Conservation (phyloP, 768 basidiomycete genomes). For the Tylopilus plumbeoviolaceoides region DNA sequence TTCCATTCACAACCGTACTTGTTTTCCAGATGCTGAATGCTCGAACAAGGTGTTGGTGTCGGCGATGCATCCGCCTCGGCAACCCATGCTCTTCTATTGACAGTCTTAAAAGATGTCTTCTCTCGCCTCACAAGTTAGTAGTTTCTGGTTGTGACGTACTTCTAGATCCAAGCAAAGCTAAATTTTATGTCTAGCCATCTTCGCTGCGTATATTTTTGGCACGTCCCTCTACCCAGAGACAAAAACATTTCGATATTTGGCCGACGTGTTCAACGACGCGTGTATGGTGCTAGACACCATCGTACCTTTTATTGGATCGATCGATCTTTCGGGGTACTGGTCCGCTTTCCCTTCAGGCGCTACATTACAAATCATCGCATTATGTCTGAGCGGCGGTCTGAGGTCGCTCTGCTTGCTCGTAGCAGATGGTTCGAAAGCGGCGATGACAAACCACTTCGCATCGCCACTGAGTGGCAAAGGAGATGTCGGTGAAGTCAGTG, state of each 20-base stretch:
- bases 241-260: constrained; percentile 64
- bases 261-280: constrained; percentile 62
- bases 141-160: background rate
- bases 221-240: constrained; percentile 66
- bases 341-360: constrained; percentile 29
- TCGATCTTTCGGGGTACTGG: constrained; percentile 28
- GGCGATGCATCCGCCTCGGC: constrained; percentile 63
- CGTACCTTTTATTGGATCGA: constrained; percentile 48
- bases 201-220: constrained; percentile 58
- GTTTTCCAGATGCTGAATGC: background rate
- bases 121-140: constrained; percentile 59
- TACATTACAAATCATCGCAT: constrained; percentile 40
- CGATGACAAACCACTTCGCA: constrained; percentile 64
- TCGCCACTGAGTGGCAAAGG: constrained; percentile 47
- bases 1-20: background rate
- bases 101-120: constrained; percentile 61
- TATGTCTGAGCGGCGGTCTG: constrained; percentile 58
- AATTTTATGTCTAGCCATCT: constrained; percentile 45
- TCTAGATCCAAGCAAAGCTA: background rate
- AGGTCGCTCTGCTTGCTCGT: constrained; percentile 59
- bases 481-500: constrained; percentile 67
- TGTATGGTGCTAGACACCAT: constrained; percentile 57
- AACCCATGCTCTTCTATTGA: constrained; percentile 60
- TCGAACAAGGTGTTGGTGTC: constrained; percentile 58
- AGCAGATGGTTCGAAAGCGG: constrained; percentile 67